A percentile compares a stretch with the other conserved stretches of the same genome.
Evolutionary conservation across 331 rosid species (phyloP).

Genomic region (Pyrus hybrid): DNA sequence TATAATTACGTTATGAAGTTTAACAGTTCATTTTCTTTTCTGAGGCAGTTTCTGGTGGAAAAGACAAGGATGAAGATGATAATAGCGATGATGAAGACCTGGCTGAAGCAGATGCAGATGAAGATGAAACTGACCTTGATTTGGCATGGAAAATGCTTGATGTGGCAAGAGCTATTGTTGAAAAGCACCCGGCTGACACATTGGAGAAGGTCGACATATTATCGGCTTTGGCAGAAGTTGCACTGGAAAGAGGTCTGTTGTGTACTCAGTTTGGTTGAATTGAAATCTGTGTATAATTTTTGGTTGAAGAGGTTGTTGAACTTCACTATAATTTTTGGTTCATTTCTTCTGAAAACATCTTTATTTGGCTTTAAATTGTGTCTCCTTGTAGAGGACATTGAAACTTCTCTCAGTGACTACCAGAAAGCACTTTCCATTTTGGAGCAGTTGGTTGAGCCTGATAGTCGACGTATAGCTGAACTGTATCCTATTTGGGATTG

Average conservation of each 20-base stretch:
- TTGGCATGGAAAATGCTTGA: constrained; percentile 99
- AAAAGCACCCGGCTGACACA: constrained; percentile 64
- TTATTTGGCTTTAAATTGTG: constrained; percentile 14
- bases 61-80: constrained; percentile 47
- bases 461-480: constrained; percentile 74
- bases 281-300: background rate
- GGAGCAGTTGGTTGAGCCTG: constrained; percentile 81
- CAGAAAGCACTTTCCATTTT: constrained; percentile 74
- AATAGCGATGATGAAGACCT: constrained; percentile 65
- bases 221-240: constrained; percentile 87
- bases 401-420: constrained; percentile 84
- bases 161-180: constrained; percentile 91
- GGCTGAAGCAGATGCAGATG: constrained; percentile 84
- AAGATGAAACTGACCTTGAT: constrained; percentile 90
- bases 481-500: constrained; percentile 66
- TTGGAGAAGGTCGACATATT: constrained; percentile 86
- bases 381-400: constrained; percentile 75
- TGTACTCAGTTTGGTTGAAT: background rate
- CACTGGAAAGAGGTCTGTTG: constrained; percentile 77
- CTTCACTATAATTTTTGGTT: background rate
- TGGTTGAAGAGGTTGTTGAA: background rate
- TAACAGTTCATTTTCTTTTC: background rate
- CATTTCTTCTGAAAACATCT: background rate
- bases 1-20: background rate
- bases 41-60: constrained; percentile 46